Conservation (phyloP, 345 rosid species). For the Syzygium aqueum region DNA sequence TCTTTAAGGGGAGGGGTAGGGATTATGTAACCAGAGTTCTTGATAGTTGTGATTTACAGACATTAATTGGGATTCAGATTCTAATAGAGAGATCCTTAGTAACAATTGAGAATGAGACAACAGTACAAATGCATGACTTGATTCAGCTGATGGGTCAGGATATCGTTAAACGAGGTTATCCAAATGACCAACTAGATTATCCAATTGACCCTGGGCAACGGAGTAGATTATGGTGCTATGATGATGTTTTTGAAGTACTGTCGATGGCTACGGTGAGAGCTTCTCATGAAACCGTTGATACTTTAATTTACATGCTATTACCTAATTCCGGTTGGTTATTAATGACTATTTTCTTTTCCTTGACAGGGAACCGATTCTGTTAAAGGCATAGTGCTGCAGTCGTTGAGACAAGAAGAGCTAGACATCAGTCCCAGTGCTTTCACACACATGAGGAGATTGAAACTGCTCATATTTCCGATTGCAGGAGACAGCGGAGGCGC, state of each 20-base stretch:
- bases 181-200: too few species aligned
- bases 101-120: background rate
- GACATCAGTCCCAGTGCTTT: constrained; percentile 2
- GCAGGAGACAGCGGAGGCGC: constrained; percentile 2
- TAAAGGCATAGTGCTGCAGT: constrained; percentile 6
- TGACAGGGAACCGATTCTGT: constrained; percentile 12
- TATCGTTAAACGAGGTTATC: constrained; percentile 7
- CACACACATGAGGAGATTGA: constrained; percentile 5
- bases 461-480: constrained; percentile 7
- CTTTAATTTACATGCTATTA: background rate
- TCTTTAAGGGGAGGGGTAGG: background rate
- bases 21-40: background rate
- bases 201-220: constrained; percentile 14
- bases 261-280: constrained; percentile 1
- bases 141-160: constrained; percentile 16
- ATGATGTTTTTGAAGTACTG: constrained; percentile 4
- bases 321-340: too few species aligned
- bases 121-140: constrained; percentile 14
- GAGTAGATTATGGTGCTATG: background rate
- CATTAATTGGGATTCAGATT: background rate
- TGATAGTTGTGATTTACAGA: background rate
- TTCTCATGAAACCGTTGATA: too few species aligned
- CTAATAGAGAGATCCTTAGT: constrained; percentile 3
- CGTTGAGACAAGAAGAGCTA: background rate
- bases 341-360: background rate